These are phyloP conservation scores for Linum tenue DNA, from an alignment of 345 rosid genomes.

Conservation along the genomic window DNA sequence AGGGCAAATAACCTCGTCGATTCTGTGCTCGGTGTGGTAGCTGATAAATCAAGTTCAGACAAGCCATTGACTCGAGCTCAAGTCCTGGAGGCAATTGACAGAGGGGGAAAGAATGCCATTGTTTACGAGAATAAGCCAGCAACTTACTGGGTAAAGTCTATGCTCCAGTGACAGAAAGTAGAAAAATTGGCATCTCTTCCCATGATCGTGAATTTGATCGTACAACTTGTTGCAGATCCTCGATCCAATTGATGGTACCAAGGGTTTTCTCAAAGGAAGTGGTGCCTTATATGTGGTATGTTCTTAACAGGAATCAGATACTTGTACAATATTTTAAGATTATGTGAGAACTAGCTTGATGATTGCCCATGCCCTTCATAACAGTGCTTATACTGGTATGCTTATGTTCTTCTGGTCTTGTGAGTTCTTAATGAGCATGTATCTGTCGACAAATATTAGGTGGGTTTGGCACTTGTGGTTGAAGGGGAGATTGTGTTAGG, in stretches of 20 bases:
- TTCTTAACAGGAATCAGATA: not conserved
- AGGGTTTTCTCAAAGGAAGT: constrained; percentile 69
- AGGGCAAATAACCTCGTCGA: constrained; percentile 55
- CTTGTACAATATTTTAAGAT: too few relatives aligned
- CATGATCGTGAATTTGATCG: not conserved
- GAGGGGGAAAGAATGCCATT: constrained; percentile 58
- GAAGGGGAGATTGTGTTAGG: constrained; percentile 70
- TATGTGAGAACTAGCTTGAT: too few relatives aligned
- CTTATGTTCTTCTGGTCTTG: not conserved
- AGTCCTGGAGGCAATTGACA: constrained; percentile 72
- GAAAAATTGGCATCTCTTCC: too few relatives aligned
- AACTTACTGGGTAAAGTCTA: constrained; percentile 64
- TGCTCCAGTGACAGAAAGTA: not conserved
- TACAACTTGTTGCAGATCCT: constrained; percentile 44
- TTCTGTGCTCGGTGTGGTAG: constrained; percentile 50
- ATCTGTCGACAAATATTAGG: constrained; percentile 33
- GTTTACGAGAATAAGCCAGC: constrained; percentile 58
- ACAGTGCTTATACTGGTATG: not conserved
- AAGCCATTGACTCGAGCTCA: constrained; percentile 41
- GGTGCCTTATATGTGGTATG: constrained; percentile 78
- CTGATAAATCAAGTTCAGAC: constrained; percentile 33
- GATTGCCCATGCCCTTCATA: not conserved
- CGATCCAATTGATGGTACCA: constrained; percentile 89
- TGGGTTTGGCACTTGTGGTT: constrained; percentile 85
- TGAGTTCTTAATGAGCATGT: not conserved